Conservation (phyloP, 1,284 basidiomycete species). For the Dichomitus squalens region DNA sequence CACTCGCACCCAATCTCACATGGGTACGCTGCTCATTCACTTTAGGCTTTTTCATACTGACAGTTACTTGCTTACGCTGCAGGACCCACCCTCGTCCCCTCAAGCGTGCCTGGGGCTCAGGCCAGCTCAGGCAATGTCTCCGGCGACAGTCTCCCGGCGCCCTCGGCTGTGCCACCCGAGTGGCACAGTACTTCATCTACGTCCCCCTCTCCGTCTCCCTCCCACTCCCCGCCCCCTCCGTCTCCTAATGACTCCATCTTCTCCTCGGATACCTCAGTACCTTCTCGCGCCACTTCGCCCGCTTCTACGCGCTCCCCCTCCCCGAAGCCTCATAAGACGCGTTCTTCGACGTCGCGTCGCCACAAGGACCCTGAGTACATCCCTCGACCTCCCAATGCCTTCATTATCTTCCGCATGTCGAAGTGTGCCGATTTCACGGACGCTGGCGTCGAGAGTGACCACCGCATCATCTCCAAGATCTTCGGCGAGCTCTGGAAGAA, state of each 20-base stretch:
- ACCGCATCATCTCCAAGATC: conserved; percentile 59
- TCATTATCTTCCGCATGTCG: conserved; percentile 82
- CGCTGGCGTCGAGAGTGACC: conserved; percentile 48
- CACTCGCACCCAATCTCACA: background rate
- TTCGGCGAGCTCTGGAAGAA: conserved; percentile 56
- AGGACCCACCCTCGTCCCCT: too few relatives aligned
- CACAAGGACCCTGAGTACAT: conserved; percentile 51
- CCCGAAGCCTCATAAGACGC: conserved; percentile 2
- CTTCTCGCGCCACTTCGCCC: conserved; percentile 8
- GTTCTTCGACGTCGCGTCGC: conserved; percentile 8
- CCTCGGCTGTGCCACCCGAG: conserved; percentile 1
- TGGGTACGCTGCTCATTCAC: background rate
- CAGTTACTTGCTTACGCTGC: background rate
- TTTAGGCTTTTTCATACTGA: too few relatives aligned
- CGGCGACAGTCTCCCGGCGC: background rate
- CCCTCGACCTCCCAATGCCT: conserved; percentile 83
- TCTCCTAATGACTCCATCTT: background rate
- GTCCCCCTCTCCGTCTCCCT: background rate
- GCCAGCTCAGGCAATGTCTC: background rate
- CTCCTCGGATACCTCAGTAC: background rate
- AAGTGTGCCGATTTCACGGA: conserved; percentile 50
- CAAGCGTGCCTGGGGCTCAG: too few relatives aligned
- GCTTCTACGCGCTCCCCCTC: conserved; percentile 1
- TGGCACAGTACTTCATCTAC: conserved; percentile 12
- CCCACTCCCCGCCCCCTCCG: background rate